phyloP scores from a whole-genome alignment of 352 stramenopile species.

The Phytophthora sp. region DNA sequence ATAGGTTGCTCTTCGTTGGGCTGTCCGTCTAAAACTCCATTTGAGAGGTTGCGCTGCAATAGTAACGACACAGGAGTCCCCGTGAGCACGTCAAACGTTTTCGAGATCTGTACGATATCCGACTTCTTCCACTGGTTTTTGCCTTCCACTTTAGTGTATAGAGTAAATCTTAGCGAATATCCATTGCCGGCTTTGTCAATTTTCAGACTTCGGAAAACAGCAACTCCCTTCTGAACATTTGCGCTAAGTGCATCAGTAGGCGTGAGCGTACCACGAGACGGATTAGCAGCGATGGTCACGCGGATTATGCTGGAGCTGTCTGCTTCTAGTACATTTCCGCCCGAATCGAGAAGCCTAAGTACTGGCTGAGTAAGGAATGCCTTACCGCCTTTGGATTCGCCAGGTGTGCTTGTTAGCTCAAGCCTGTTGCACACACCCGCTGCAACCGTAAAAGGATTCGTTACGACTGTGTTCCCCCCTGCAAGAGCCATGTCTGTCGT shows the following conservation, averaged over 20 bases:
- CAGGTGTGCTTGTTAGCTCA: constrained; percentile 48
- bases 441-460: constrained; percentile 81
- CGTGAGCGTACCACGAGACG: constrained; percentile 55
- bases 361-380: constrained; percentile 79
- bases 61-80: constrained; percentile 53
- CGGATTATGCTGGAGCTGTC: constrained; percentile 70
- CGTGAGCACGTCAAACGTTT: constrained; percentile 63
- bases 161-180: constrained; percentile 73
- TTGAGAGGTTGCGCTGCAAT: constrained; percentile 56
- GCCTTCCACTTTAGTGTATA: constrained; percentile 57
- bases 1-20: constrained; percentile 74
- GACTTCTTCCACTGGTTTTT: constrained; percentile 53
- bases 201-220: constrained; percentile 73
- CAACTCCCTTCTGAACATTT: constrained; percentile 54
- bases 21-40: constrained; percentile 80
- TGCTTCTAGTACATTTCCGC: constrained; percentile 66
- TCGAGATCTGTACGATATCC: constrained; percentile 59
- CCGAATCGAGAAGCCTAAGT: constrained; percentile 78
- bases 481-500: constrained; percentile 59
- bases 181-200: constrained; percentile 79
- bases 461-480: constrained; percentile 63
- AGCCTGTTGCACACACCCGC: constrained; percentile 57
- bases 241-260: constrained; percentile 48
- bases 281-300: constrained; percentile 78
- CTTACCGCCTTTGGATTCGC: constrained; percentile 59